Evolutionary conservation across 768 basidiomycete genomes (phyloP).

Genomic region (Phaeotremella fagi): DNA sequence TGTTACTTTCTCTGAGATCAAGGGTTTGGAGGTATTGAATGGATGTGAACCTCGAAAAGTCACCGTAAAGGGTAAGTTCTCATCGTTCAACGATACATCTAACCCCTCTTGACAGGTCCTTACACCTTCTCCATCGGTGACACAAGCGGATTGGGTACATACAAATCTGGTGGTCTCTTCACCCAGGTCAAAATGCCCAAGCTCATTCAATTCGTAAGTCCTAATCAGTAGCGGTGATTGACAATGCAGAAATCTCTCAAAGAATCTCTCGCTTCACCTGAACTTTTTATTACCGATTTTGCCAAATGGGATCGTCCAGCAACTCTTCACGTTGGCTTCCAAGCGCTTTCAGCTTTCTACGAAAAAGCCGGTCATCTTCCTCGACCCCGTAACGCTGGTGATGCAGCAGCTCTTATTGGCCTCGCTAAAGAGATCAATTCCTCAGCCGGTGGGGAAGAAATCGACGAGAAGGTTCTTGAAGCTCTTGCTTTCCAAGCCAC

Average conservation of each 20-base stretch:
- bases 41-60: constrained; percentile 86
- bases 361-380: constrained; percentile 66
- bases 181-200: constrained; percentile 99
- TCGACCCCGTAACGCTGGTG: constrained; percentile 71
- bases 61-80: constrained; percentile 64
- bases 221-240: background rate
- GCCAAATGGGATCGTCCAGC: constrained; percentile 92
- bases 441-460: constrained; percentile 57
- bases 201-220: constrained; percentile 81
- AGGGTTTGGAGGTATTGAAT: constrained; percentile 90
- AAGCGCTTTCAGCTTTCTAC: constrained; percentile 76
- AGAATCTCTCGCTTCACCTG: constrained; percentile 74
- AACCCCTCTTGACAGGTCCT: constrained; percentile 54
- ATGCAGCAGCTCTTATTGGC: constrained; percentile 66
- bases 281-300: constrained; percentile 91
- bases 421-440: constrained; percentile 67
- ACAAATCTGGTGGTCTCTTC: constrained; percentile 86
- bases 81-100: background rate
- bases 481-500: constrained; percentile 87
- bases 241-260: constrained; percentile 78
- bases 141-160: constrained; percentile 69
- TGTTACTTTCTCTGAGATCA: constrained; percentile 91
- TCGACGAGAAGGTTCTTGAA: constrained; percentile 70
- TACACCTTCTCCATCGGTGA: constrained; percentile 97
- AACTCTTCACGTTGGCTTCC: constrained; percentile 88